Evolutionary conservation across 1,284 basidiomycete species (phyloP), one percentile per base, ranked within the genome.

Genomic region (Trichosporon coremiiforme): DNA sequence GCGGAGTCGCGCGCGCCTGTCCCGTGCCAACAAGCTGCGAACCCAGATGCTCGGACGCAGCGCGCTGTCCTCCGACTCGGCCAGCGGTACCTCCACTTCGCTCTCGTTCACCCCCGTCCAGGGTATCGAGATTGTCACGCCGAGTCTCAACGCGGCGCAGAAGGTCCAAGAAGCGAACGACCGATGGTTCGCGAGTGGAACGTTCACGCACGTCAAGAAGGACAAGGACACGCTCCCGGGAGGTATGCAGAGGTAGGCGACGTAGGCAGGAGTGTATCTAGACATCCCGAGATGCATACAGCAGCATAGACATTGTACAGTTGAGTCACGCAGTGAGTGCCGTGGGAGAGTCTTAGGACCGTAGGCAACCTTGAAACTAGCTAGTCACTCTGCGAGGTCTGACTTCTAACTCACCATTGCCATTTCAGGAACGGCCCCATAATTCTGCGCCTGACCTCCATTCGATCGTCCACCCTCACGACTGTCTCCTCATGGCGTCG

Each of bases 101-200:
- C 85, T 99, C 70, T 91, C 91, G 9, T 96, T 99, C 71, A 99
- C 96, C 5, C 96, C 96, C 9, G 92, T 95, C 6, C 96, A 98
- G 89, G 96, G 93, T 89, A 91, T 96, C 82, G 93, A 96, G 83
- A 87, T 96, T 71, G 93, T 92, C 66, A 95, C 95, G 79, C 90
- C 91, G 35, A 79, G 78, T 4, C 74, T 84, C 33, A 87, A 90
- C 6, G 88, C 90, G 7, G 89, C 91, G 35, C 90, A 91, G 77
- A 87, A 90, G 41, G 91, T 95, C 70, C 92, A 94, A 80, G 93
- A 93, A 77, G 94, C 94, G 29, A 96, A 96, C 83, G 93, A 95
- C 71, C 87, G 91, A 36, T 96, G 94, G 94, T 96, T 96, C 79
- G 89, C 90, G 2, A 88, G 88, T 20, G 94, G 94, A 6, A 93